These are phyloP conservation scores for Clavariopsis aquatica DNA, from an alignment of 495 filamentous ascomycete species.

Conservation along the genomic window DNA sequence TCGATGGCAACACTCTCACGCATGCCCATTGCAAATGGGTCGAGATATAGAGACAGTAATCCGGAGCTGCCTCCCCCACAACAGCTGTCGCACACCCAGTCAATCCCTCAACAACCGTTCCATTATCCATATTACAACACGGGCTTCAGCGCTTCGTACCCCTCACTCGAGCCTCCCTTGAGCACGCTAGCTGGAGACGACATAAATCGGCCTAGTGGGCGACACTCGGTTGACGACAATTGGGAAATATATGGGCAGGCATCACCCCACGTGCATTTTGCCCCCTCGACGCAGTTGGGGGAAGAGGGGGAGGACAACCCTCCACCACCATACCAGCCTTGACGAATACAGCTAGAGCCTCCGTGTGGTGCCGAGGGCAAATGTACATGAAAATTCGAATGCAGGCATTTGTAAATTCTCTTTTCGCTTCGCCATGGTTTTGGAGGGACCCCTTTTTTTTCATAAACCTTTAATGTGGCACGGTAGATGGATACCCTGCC, in stretches of 20 bases:
- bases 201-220: background rate
- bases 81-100: background rate
- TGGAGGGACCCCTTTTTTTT: background rate
- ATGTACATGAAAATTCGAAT: background rate
- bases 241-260: constrained; percentile 25
- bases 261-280: constrained; percentile 6
- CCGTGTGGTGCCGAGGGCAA: background rate
- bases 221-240: constrained; percentile 23
- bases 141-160: constrained; percentile 17
- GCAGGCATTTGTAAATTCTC: constrained; percentile 5
- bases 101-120: background rate
- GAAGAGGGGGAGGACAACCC: constrained; percentile 22
- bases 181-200: background rate
- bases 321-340: constrained; percentile 32
- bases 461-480: background rate
- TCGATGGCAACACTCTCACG: constrained; percentile 28
- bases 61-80: constrained; percentile 13
- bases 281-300: background rate
- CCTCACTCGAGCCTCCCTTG: constrained; percentile 4
- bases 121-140: constrained; percentile 23
- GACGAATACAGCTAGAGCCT: background rate
- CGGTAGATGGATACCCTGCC: constrained; percentile 9
- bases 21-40: constrained; percentile 32
- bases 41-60: background rate
- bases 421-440: background rate